Evolutionary conservation across 2,329 filamentous ascomycete genomes (phyloP).

Genomic region (Penicillium griseofulvum): DNA sequence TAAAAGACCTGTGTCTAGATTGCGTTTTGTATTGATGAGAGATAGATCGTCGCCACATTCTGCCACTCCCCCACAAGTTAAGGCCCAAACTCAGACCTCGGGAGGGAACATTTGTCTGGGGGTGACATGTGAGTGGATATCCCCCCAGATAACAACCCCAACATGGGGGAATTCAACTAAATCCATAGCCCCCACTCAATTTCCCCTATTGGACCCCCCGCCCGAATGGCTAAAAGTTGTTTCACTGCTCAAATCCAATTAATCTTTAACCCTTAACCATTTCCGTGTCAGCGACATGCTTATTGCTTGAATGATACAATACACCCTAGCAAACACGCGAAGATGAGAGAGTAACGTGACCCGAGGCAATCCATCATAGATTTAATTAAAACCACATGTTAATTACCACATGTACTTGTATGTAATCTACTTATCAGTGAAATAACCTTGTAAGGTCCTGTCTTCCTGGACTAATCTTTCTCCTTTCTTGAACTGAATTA

Average conservation of each 20-base stretch:
- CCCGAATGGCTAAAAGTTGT: background rate
- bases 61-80: background rate
- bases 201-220: background rate
- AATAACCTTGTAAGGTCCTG: background rate
- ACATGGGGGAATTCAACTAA: background rate
- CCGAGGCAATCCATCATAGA: background rate
- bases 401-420: constrained; percentile 2
- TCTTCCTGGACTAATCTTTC: background rate
- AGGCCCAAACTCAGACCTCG: background rate
- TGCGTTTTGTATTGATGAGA: background rate
- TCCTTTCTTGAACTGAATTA: constrained; percentile 41
- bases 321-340: background rate
- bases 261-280: background rate
- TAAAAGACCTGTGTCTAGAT: background rate
- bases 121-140: background rate
- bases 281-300: background rate
- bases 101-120: background rate
- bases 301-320: background rate
- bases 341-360: background rate
- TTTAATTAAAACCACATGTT: constrained; percentile 1
- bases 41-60: background rate
- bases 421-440: background rate
- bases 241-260: background rate
- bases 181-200: background rate
- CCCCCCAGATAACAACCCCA: background rate